Percentiles rank a stretch among this genome's conserved stretches.
Conservation (phyloP, 257 asterid species). For the Jacaranda mimosifolia region DNA sequence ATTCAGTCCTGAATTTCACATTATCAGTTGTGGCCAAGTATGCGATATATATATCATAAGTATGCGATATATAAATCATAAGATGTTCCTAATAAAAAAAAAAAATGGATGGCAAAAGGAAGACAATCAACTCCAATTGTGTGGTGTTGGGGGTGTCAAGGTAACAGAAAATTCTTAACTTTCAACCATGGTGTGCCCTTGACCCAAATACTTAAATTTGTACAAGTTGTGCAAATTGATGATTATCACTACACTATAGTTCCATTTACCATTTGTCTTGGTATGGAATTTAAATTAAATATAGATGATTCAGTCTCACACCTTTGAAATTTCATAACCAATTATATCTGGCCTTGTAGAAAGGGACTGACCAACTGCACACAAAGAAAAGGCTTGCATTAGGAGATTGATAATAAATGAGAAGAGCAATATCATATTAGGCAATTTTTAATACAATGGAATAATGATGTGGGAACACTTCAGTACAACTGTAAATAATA, state of each 20-base stretch:
- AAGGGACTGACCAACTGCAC: conserved; percentile 96
- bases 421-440: conserved; percentile 24
- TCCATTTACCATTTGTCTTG: conserved; percentile 19
- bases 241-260: neutral
- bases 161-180: no score
- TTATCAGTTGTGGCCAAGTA: no score
- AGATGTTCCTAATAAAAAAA: no score
- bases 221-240: neutral
- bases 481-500: conserved; percentile 9
- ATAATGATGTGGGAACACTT: conserved; percentile 22
- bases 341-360: conserved; percentile 95
- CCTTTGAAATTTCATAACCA: conserved; percentile 88
- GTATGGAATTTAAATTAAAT: conserved; percentile 16
- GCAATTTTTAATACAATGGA: conserved; percentile 12
- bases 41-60: no score
- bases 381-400: conserved; percentile 35
- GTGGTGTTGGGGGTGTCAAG: no score
- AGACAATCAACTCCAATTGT: no score
- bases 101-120: no score
- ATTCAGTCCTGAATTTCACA: no score
- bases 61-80: no score
- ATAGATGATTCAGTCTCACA: conserved; percentile 38
- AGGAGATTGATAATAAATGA: conserved; percentile 31
- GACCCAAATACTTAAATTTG: neutral
- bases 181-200: no score